Percentiles rank a stretch among this genome's conserved stretches.
Evolutionary conservation across 106 monocot species (phyloP).

Genomic region (Xerophyta viscosa): DNA sequence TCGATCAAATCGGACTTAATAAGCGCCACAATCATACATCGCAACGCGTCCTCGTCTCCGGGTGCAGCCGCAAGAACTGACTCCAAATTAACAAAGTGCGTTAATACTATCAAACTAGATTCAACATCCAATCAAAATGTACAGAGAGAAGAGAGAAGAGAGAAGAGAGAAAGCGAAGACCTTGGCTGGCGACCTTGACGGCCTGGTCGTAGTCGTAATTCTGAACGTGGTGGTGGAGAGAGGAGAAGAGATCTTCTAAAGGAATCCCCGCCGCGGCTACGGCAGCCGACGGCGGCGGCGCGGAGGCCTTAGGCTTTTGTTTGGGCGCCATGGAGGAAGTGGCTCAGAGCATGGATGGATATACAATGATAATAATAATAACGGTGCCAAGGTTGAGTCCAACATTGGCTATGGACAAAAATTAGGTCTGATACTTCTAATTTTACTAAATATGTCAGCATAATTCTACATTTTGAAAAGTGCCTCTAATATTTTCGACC

Average conservation of each 20-base stretch:
- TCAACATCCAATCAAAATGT: background rate
- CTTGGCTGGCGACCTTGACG: slow-evolving; percentile 40
- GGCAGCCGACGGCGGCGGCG: slow-evolving; percentile 2
- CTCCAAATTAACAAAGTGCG: background rate
- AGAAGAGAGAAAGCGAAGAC: slow-evolving; percentile 3
- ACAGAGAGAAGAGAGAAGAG: background rate
- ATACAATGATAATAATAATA: too few relatives aligned
- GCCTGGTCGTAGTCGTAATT: slow-evolving; percentile 21
- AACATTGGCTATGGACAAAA: too few relatives aligned
- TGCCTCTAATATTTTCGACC: too few relatives aligned
- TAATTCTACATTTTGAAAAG: too few relatives aligned
- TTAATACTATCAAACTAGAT: too few relatives aligned
- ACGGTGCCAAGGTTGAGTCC: too few relatives aligned
- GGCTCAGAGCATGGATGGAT: too few relatives aligned
- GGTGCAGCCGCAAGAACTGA: slow-evolving; percentile 23
- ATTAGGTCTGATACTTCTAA: too few relatives aligned
- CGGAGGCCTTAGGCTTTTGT: slow-evolving; percentile 3
- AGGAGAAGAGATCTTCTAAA: slow-evolving; percentile 32
- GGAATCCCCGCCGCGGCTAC: background rate
- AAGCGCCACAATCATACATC: slow-evolving; percentile 41
- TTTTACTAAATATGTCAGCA: too few relatives aligned
- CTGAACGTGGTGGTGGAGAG: slow-evolving; percentile 30
- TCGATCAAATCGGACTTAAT: slow-evolving; percentile 33
- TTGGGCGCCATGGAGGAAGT: slow-evolving; percentile 10
- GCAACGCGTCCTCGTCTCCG: slow-evolving; percentile 31